A percentile compares a stretch with the other conserved stretches of the same genome.
These are phyloP conservation scores for Suillus subaureus DNA, from an alignment of 768 basidiomycete genomes.

Conservation along the genomic window DNA sequence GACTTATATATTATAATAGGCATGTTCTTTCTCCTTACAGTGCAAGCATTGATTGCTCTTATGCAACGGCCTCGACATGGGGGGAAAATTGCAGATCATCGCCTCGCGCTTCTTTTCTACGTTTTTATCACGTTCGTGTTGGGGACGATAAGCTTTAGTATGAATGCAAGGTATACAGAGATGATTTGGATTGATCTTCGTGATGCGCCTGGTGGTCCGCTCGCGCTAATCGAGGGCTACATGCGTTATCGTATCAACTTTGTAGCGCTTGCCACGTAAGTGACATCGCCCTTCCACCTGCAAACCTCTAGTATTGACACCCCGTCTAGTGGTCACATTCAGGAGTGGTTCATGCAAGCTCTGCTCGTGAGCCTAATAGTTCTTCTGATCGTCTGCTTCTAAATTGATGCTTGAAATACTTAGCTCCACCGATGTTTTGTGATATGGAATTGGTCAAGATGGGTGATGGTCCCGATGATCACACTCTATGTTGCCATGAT, in stretches of 20 bases:
- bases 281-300: neutral
- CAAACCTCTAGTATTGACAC: neutral
- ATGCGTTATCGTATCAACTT: neutral
- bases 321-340: neutral
- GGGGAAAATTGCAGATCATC: neutral
- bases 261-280: neutral
- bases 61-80: neutral
- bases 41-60: constrained; percentile 3
- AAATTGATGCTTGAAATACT: neutral
- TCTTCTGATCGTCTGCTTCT: neutral
- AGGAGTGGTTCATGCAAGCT: constrained; percentile 4
- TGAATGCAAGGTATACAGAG: constrained; percentile 22
- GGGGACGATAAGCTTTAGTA: constrained; percentile 20
- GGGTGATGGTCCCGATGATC: constrained; percentile 20
- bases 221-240: neutral
- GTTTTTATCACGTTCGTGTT: constrained; percentile 14
- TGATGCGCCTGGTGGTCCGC: constrained; percentile 3
- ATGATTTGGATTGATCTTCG: constrained; percentile 29
- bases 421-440: constrained; percentile 17
- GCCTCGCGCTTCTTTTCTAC: neutral
- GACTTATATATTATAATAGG: constrained; percentile 15
- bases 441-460: constrained; percentile 20
- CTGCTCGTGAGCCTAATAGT: neutral
- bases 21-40: constrained; percentile 8
- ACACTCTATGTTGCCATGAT: constrained; percentile 17